phyloP scores from a whole-genome alignment of 495 filamentous ascomycete species.

The Neurospora sp. region DNA sequence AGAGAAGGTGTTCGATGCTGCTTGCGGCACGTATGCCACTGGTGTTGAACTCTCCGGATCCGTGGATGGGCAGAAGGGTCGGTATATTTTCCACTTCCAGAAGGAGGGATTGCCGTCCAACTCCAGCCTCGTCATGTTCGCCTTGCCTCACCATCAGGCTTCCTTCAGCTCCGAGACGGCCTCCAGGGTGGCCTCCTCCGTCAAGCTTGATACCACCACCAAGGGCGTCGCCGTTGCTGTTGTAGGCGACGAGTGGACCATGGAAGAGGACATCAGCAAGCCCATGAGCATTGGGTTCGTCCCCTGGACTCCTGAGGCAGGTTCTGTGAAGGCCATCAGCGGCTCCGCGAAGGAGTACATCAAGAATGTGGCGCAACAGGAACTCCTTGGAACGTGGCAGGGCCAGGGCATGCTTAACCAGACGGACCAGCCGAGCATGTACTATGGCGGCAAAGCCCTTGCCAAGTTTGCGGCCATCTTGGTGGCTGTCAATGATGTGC shows the following conservation, averaged over 20 bases:
- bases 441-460: slow-evolving; percentile 87
- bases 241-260: slow-evolving; percentile 65
- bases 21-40: slow-evolving; percentile 64
- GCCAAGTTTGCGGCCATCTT: slow-evolving; percentile 76
- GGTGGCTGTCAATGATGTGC: slow-evolving; percentile 57
- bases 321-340: slow-evolving; percentile 43
- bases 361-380: slow-evolving; percentile 45
- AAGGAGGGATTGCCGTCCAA: slow-evolving; percentile 52
- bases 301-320: slow-evolving; percentile 55
- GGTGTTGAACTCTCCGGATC: slow-evolving; percentile 52
- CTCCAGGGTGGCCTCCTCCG: slow-evolving; percentile 36
- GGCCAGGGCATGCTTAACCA: slow-evolving; percentile 60
- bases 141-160: slow-evolving; percentile 74
- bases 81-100: slow-evolving; percentile 61
- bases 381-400: slow-evolving; percentile 34
- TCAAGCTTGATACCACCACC: slow-evolving; percentile 70
- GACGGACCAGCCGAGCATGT: slow-evolving; percentile 79
- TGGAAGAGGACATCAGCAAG: slow-evolving; percentile 57
- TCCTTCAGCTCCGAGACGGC: slow-evolving; percentile 57
- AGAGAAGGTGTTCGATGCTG: slow-evolving; percentile 61
- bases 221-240: slow-evolving; percentile 75
- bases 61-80: slow-evolving; percentile 47
- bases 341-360: slow-evolving; percentile 43
- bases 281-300: slow-evolving; percentile 64
- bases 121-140: slow-evolving; percentile 65